phyloP scores from a whole-genome alignment of 2,329 filamentous ascomycete species.

The Akanthomyces lecanii region DNA sequence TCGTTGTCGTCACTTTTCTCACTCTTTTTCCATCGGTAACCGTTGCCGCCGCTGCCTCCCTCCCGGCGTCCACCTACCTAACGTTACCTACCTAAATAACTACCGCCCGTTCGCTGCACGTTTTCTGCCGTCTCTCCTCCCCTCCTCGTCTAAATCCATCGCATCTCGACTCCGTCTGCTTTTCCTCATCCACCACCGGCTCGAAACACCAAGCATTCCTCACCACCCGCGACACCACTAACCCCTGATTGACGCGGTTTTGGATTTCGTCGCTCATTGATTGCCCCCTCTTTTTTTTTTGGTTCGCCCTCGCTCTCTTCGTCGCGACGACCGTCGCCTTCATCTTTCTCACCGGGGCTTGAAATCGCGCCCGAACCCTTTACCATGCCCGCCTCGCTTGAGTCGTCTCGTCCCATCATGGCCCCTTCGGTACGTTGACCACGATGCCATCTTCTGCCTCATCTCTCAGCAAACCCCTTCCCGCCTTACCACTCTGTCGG shows the following conservation, averaged over 20 bases:
- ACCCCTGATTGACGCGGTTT: constrained; percentile 9
- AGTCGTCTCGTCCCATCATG: constrained; percentile 60
- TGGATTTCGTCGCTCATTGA: constrained; percentile 7
- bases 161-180: not conserved
- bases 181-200: not conserved
- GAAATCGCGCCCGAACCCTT: not conserved
- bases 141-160: not conserved
- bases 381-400: constrained; percentile 54
- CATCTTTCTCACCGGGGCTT: not conserved
- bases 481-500: not conserved
- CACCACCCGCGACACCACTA: not conserved
- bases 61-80: too few relatives aligned
- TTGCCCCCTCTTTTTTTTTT: constrained; percentile 3
- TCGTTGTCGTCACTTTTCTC: not conserved
- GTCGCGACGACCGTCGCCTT: not conserved
- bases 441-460: not conserved
- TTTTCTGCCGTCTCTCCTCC: too few relatives aligned
- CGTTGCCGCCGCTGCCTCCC: too few relatives aligned
- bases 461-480: constrained; percentile 11
- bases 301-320: not conserved
- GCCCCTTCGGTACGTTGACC: constrained; percentile 51
- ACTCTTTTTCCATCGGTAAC: too few relatives aligned
- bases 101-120: too few relatives aligned
- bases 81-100: too few relatives aligned
- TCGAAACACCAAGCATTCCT: not conserved